Evolutionary conservation across 192 early-diverging fungal genomes (phyloP).

Genomic region (Spizellomyces punctatus): DNA sequence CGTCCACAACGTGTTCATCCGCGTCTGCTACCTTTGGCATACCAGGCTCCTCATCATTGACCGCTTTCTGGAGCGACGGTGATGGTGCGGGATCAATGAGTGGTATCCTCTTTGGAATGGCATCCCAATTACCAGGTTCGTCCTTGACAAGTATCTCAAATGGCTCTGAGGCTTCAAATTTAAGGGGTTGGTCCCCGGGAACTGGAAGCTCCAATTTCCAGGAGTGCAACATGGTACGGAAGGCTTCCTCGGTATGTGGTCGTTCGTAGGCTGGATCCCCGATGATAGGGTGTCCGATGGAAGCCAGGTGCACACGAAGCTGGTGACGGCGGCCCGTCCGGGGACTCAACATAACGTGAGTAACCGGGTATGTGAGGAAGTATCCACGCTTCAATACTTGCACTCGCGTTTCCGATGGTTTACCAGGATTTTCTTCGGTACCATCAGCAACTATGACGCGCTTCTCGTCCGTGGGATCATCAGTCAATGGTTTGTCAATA

Average conservation of each 20-base stretch:
- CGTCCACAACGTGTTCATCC: not conserved
- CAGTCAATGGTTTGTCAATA: constrained; percentile 26
- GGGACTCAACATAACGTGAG: constrained; percentile 32
- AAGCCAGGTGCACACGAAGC: constrained; percentile 40
- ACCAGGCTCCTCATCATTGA: not conserved
- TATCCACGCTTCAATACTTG: constrained; percentile 32
- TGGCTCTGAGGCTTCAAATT: constrained; percentile 29
- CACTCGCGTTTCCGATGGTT: constrained; percentile 34
- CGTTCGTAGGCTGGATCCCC: constrained; percentile 41
- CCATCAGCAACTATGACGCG: constrained; percentile 7
- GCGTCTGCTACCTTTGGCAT: not conserved
- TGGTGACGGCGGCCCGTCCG: constrained; percentile 41
- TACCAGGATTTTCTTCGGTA: constrained; percentile 25
- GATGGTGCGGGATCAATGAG: constrained; percentile 1
- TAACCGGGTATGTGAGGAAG: constrained; percentile 31
- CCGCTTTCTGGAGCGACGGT: not conserved
- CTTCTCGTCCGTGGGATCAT: constrained; percentile 33
- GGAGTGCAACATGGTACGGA: constrained; percentile 43
- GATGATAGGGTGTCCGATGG: constrained; percentile 42
- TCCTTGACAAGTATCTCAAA: constrained; percentile 18
- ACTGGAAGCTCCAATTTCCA: constrained; percentile 36
- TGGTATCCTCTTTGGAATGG: constrained; percentile 1
- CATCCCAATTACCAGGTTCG: constrained; percentile 2
- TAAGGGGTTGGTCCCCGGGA: not conserved
- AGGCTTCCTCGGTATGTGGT: constrained; percentile 31